Percentiles rank a stretch among this genome's conserved stretches.
phyloP scores from a whole-genome alignment of 495 filamentous ascomycete species.

The Aspergillus wentii region DNA sequence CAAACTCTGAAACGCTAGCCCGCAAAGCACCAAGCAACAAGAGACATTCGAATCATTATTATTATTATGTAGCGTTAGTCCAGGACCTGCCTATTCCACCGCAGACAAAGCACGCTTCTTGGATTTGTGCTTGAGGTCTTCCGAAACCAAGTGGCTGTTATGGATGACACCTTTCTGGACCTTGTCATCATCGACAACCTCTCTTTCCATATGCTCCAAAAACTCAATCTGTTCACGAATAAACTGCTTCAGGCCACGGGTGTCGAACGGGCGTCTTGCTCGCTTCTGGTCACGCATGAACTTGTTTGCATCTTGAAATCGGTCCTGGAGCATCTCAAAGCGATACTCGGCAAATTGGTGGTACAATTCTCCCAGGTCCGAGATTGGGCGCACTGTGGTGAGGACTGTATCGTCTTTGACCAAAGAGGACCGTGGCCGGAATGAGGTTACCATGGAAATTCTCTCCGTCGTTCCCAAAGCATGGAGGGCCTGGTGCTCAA shows the following conservation, averaged over 20 bases:
- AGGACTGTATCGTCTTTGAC: conserved; percentile 63
- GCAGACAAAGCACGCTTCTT: conserved; percentile 7
- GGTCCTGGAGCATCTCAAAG: conserved; percentile 64
- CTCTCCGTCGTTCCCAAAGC: conserved; percentile 60
- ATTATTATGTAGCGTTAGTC: neutral
- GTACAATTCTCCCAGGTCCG: conserved; percentile 64
- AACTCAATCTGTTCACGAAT: conserved; percentile 50
- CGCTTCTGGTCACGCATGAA: conserved; percentile 38
- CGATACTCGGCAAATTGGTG: conserved; percentile 66
- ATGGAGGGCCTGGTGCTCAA: conserved; percentile 63
- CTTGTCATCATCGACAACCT: conserved; percentile 51
- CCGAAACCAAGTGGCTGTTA: conserved; percentile 32
- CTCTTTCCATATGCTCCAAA: conserved; percentile 49
- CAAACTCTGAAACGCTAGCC: neutral
- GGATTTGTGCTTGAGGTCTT: conserved; percentile 19
- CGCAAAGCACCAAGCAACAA: too few species aligned
- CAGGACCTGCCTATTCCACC: conserved; percentile 2
- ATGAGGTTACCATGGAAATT: conserved; percentile 70
- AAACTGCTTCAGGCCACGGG: conserved; percentile 38
- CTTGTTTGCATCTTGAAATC: conserved; percentile 40
- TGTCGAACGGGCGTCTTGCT: conserved; percentile 36
- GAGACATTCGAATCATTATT: too few species aligned
- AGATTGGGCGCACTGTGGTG: conserved; percentile 60
- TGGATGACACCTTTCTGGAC: conserved; percentile 45
- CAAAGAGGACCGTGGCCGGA: conserved; percentile 55